phyloP scores from a whole-genome alignment of 768 basidiomycete genomes.

The Boletus sensibilis region DNA sequence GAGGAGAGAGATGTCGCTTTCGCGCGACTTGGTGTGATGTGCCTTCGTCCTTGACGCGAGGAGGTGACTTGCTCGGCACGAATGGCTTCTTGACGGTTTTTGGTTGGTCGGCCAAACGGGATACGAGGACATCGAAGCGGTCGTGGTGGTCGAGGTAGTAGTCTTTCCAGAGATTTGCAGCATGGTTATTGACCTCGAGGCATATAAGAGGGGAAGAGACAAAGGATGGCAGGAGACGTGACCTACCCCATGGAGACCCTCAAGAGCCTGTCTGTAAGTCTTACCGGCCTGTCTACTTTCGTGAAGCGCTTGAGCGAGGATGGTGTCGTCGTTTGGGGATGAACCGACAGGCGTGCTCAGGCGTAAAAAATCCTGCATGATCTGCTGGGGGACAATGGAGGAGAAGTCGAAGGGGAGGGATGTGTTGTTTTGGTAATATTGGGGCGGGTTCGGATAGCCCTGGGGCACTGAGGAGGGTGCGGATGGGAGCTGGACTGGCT shows the following conservation, averaged over 20 bases:
- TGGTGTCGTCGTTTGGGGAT: conserved; percentile 52
- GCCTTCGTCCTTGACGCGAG: conserved; percentile 7
- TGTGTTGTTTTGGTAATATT: conserved; percentile 23
- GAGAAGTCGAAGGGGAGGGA: conserved; percentile 34
- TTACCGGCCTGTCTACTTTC: conserved; percentile 40
- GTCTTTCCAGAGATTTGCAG: conserved; percentile 73
- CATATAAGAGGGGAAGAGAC: conserved; percentile 3
- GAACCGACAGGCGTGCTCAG: conserved; percentile 54
- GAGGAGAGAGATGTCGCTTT: conserved; percentile 34
- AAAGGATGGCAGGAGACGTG: background rate
- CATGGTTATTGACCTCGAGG: conserved; percentile 43
- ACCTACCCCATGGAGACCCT: conserved; percentile 63
- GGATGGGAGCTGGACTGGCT: conserved; percentile 32
- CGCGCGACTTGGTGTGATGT: conserved; percentile 33
- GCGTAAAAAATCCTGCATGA: conserved; percentile 55
- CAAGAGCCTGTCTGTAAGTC: conserved; percentile 65
- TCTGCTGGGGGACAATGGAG: conserved; percentile 45
- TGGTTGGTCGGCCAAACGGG: conserved; percentile 24
- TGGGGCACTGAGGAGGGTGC: conserved; percentile 33
- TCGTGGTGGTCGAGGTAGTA: conserved; percentile 72
- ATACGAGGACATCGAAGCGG: conserved; percentile 48
- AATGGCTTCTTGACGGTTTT: conserved; percentile 34
- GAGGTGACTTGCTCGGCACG: conserved; percentile 9
- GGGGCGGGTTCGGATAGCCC: conserved; percentile 13
- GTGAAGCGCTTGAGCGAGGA: conserved; percentile 49